Evolutionary conservation across 2,329 filamentous ascomycete species (phyloP), one percentile per base, ranked within the genome.

Genomic region (Verticillium alfalfae): DNA sequence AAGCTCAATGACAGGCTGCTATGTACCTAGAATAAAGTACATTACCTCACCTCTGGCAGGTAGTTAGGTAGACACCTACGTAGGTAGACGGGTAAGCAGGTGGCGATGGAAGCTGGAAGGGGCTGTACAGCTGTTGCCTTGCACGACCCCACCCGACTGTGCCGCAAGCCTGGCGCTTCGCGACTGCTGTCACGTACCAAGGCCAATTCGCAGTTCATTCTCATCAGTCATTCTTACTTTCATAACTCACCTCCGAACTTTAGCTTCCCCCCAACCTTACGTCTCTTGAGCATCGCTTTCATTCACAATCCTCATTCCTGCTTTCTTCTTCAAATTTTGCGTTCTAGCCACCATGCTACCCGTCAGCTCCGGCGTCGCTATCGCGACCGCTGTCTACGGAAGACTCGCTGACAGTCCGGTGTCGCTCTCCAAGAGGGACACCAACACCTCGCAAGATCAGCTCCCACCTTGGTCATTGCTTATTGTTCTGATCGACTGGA

Each of bases 401-500:
- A 49, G 57, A 41, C n/a, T 41, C 13, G 57, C 57, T 13, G 38
- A 12, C 38, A 58, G 38, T 31, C 38, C 41, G 26, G 15, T 34
- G 37, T 34, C 38, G 16, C 38, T 66, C 59, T 72, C 69, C 61
- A 77, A 72, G 69, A 73, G 79, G 66, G 63, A 65, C 26, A 18
- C 36, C 9, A 66, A 67, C n/a, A 67, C 71, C 41, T 60, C 60
- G 49, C 52, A 66, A 41, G 64, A 66, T 57, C 64, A 76, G 64
- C 68, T 76, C 60, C 78, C 77, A 18, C 64, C 67, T n/a, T 80
- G 78, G 78, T 70, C 75, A n/a, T 70, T 65, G 64, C 65, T 70
- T 49, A 63, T 84, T 61, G 57, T 80, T 56, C 60, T 79, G 18
- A 59, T 73, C 59, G 72, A 82, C 65, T 59, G 78, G 55, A 34